Evolutionary conservation across 768 basidiomycete species (phyloP).

Genomic region (Boletus insuetus): DNA sequence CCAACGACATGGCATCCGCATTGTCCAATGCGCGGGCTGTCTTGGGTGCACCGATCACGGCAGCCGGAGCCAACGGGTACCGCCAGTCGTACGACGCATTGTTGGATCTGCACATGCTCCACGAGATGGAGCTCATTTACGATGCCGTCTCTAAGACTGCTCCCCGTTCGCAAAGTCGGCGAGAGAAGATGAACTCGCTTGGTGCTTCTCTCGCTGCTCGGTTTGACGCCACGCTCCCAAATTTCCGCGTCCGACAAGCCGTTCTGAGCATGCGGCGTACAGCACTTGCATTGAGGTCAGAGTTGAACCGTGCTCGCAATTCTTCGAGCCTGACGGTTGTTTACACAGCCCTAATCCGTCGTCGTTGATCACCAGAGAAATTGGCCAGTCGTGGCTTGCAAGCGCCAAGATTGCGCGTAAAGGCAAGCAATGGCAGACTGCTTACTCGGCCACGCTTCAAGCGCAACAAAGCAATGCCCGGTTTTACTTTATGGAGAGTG

Average conservation of each 20-base stretch:
- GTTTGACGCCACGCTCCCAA: conserved; percentile 76
- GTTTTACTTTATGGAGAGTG: conserved; percentile 86
- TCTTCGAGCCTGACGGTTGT: conserved; percentile 9
- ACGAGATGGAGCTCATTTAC: conserved; percentile 77
- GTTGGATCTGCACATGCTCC: conserved; percentile 78
- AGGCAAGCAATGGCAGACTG: conserved; percentile 92
- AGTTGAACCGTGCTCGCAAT: conserved; percentile 15
- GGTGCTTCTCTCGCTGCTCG: conserved; percentile 54
- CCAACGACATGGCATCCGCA: conserved; percentile 42
- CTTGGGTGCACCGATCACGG: conserved; percentile 77
- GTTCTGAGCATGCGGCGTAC: conserved; percentile 87
- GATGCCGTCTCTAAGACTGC: conserved; percentile 40
- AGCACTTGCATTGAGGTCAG: conserved; percentile 72
- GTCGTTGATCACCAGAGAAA: conserved; percentile 48
- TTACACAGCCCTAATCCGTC: conserved; percentile 23
- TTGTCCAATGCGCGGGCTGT: conserved; percentile 64
- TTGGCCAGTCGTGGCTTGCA: conserved; percentile 84
- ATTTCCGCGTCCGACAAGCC: conserved; percentile 85
- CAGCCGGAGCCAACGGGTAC: conserved; percentile 80
- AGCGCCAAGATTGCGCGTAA: conserved; percentile 97
- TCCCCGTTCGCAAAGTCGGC: conserved; percentile 36
- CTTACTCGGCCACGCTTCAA: conserved; percentile 93
- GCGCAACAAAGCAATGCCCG: conserved; percentile 69
- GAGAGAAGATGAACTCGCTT: conserved; percentile 46
- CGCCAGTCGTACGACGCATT: conserved; percentile 84